These are phyloP conservation scores for Fusarium sp. DNA, from an alignment of 2,329 filamentous ascomycete species.

Conservation along the genomic window DNA sequence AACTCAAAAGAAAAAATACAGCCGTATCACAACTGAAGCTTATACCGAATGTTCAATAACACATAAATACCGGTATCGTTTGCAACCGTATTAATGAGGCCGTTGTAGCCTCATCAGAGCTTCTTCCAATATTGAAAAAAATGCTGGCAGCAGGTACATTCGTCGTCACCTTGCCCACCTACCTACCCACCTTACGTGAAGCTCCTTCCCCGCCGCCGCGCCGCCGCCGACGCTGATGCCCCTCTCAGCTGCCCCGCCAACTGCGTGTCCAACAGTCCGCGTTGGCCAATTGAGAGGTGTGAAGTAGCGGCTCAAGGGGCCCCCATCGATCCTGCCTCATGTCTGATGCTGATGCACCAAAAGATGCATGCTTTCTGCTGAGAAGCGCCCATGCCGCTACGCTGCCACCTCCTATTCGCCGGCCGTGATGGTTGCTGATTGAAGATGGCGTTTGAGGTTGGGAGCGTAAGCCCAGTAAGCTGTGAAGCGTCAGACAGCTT, in stretches of 20 bases:
- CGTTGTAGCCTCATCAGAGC: not conserved
- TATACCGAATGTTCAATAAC: not conserved
- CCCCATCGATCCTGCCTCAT: slow-evolving; percentile 29
- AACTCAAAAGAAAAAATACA: not conserved
- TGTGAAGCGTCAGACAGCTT: not conserved
- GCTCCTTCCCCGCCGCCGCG: slow-evolving; percentile 39
- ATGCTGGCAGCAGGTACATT: not conserved
- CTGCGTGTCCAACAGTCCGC: slow-evolving; percentile 30
- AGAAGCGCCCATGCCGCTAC: slow-evolving; percentile 36
- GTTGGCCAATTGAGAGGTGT: slow-evolving; percentile 29
- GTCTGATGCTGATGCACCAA: slow-evolving; percentile 35
- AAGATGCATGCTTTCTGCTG: slow-evolving; percentile 11
- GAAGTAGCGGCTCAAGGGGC: slow-evolving; percentile 16
- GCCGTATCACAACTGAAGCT: not conserved
- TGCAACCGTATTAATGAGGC: not conserved
- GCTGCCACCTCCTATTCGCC: slow-evolving; percentile 42
- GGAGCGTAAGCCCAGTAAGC: slow-evolving; percentile 21
- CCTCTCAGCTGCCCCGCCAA: slow-evolving; percentile 47
- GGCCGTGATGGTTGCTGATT: not conserved
- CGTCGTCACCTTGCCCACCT: not conserved
- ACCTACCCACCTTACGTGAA: slow-evolving; percentile 29
- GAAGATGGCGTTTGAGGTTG: slow-evolving; percentile 9
- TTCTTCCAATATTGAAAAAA: not conserved
- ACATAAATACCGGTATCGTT: not conserved
- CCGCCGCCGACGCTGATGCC: slow-evolving; percentile 34